phyloP scores from a whole-genome alignment of 1,284 basidiomycete species.

The Leccinum huronense region DNA sequence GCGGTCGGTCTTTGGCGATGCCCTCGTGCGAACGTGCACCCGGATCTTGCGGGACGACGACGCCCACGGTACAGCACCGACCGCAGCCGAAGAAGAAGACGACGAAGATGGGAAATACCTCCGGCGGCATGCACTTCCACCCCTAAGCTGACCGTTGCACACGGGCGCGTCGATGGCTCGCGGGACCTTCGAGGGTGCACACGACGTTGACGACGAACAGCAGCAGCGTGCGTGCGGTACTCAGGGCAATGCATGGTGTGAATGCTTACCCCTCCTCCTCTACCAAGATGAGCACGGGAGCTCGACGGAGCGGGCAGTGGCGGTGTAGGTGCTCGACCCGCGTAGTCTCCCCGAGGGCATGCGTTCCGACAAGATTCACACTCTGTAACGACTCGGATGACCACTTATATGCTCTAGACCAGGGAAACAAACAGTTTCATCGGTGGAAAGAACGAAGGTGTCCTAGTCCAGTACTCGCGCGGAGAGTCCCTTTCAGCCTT shows the following conservation, averaged over 20 bases:
- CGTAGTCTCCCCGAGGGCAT: conserved; percentile 73
- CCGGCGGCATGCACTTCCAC: conserved; percentile 38
- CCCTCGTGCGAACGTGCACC: conserved; percentile 50
- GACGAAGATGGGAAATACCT: background rate
- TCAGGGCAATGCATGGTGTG: conserved; percentile 44
- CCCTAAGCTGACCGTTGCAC: conserved; percentile 44
- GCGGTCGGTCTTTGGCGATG: conserved; percentile 38
- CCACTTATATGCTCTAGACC: too few species aligned
- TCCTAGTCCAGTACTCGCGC: too few species aligned
- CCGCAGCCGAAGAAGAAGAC: background rate
- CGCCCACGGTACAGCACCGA: conserved; percentile 15
- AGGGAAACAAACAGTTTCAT: too few species aligned
- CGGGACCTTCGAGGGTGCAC: conserved; percentile 68
- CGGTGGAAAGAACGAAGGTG: too few species aligned
- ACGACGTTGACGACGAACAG: conserved; percentile 47
- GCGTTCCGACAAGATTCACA: conserved; percentile 35
- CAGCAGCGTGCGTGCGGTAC: conserved; percentile 54
- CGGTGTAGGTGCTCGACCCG: conserved; percentile 74
- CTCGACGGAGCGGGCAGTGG: conserved; percentile 45
- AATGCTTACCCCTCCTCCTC: background rate
- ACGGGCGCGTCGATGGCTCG: conserved; percentile 52
- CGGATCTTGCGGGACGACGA: conserved; percentile 48
- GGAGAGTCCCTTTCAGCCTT: too few species aligned
- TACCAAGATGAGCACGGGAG: conserved; percentile 4
- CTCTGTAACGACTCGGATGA: too few species aligned